phyloP scores from a whole-genome alignment of 148 eudicot species.

The Euryodendron excelsum region DNA sequence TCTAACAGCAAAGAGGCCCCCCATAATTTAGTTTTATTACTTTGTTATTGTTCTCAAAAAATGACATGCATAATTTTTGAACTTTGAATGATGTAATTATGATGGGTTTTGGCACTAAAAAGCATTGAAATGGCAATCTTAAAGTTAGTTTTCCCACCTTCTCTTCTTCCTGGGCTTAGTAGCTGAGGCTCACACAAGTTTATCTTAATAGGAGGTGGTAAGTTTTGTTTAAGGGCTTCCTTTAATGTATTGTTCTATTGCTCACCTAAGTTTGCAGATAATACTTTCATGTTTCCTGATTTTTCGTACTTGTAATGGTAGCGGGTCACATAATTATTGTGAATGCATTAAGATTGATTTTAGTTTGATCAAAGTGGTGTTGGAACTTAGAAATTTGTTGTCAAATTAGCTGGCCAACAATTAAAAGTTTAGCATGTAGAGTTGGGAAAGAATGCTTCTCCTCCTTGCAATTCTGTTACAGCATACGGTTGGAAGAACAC shows the following conservation, averaged over 20 bases:
- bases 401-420: no score
- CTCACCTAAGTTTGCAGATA: not conserved
- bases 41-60: not conserved
- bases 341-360: no score
- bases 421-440: no score
- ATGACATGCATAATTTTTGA: no score
- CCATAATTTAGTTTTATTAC: not conserved
- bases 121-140: not conserved
- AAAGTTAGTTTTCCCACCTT: not conserved
- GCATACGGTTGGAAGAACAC: no score
- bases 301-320: not conserved
- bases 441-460: no score
- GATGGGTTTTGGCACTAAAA: not conserved
- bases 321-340: no score
- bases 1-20: not conserved
- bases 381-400: no score
- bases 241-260: not conserved
- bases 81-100: not conserved
- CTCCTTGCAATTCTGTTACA: no score
- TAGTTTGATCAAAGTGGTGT: no score
- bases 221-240: not conserved
- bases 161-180: not conserved
- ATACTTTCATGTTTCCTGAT: not conserved
- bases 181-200: not conserved
- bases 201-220: no score